phyloP scores from a whole-genome alignment of 139 green algal genomes.

The Picochlorum costavermella region DNA sequence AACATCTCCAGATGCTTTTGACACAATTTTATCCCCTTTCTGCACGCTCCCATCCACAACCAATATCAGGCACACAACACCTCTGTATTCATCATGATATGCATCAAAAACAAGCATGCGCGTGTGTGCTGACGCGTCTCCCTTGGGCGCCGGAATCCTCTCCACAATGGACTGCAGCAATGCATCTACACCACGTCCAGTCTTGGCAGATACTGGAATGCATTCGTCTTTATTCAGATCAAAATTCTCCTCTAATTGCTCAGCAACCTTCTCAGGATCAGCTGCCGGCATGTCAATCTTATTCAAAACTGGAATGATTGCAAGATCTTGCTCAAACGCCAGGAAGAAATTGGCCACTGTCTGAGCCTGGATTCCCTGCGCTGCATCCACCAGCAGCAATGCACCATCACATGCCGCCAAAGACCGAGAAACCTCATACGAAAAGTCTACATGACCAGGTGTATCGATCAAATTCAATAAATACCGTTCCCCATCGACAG shows the following conservation, averaged over 20 bases:
- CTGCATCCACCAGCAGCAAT: constrained; percentile 87
- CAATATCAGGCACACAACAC: constrained; percentile 57
- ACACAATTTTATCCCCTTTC: constrained; percentile 43
- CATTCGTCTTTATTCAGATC: constrained; percentile 41
- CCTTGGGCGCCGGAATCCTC: constrained; percentile 42
- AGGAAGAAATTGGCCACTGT: constrained; percentile 92
- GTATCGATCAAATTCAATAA: constrained; percentile 85
- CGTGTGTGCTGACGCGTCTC: constrained; percentile 29
- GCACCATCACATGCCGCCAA: constrained; percentile 73
- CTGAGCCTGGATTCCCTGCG: constrained; percentile 58
- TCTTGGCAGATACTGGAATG: constrained; percentile 64
- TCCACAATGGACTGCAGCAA: constrained; percentile 71
- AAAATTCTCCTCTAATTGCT: constrained; percentile 66
- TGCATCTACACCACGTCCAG: constrained; percentile 39
- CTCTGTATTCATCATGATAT: constrained; percentile 15
- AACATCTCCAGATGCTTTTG: constrained; percentile 35
- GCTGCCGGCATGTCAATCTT: constrained; percentile 81
- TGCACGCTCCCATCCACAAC: constrained; percentile 64
- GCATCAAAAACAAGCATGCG: constrained; percentile 84
- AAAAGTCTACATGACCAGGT: constrained; percentile 47
- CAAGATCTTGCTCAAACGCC: constrained; percentile 78
- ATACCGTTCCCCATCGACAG: constrained; percentile 39
- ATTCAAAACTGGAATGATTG: constrained; percentile 84
- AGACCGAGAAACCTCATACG: constrained; percentile 40
- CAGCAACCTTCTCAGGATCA: constrained; percentile 54